Percentiles rank a stretch among this genome's conserved stretches.
These are phyloP conservation scores for Metarhizium robertsii DNA, from an alignment of 2,329 filamentous ascomycete genomes.

Conservation along the genomic window DNA sequence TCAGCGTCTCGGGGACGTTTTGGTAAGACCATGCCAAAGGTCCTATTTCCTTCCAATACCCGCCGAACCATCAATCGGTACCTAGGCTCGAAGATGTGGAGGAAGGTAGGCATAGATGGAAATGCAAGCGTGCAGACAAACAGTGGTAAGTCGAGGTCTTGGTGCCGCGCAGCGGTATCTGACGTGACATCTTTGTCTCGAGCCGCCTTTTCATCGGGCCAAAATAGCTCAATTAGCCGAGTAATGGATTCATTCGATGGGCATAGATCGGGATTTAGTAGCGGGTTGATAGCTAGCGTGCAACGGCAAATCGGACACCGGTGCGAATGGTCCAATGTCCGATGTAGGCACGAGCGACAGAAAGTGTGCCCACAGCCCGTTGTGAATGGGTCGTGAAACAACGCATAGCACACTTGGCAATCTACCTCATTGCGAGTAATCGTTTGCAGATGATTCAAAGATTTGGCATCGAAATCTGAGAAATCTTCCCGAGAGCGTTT, in stretches of 20 bases:
- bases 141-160: slow-evolving; percentile 55
- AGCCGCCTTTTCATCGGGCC: slow-evolving; percentile 52
- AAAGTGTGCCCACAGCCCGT: slow-evolving; percentile 86
- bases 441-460: slow-evolving; percentile 49
- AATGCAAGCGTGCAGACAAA: slow-evolving; percentile 80
- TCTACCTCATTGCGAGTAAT: slow-evolving; percentile 63
- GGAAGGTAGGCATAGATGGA: slow-evolving; percentile 73
- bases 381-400: slow-evolving; percentile 75
- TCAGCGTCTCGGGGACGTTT: slow-evolving; percentile 36
- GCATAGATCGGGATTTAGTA: slow-evolving; percentile 28
- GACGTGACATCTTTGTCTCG: slow-evolving; percentile 45
- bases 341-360: slow-evolving; percentile 69
- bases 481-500: slow-evolving; percentile 18
- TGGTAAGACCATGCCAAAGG: slow-evolving; percentile 79
- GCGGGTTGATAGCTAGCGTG: slow-evolving; percentile 41
- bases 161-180: slow-evolving; percentile 47
- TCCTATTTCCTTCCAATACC: slow-evolving; percentile 60
- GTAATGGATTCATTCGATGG: slow-evolving; percentile 55
- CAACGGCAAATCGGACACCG: slow-evolving; percentile 76
- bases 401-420: slow-evolving; percentile 78
- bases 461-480: slow-evolving; percentile 11
- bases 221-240: slow-evolving; percentile 58
- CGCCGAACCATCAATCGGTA: slow-evolving; percentile 85
- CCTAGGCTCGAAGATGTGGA: slow-evolving; percentile 87
- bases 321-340: slow-evolving; percentile 66